Percentiles rank a stretch among this genome's conserved stretches.
phyloP scores from a whole-genome alignment of 2,329 filamentous ascomycete genomes.

The Cladosporium colombiae region DNA sequence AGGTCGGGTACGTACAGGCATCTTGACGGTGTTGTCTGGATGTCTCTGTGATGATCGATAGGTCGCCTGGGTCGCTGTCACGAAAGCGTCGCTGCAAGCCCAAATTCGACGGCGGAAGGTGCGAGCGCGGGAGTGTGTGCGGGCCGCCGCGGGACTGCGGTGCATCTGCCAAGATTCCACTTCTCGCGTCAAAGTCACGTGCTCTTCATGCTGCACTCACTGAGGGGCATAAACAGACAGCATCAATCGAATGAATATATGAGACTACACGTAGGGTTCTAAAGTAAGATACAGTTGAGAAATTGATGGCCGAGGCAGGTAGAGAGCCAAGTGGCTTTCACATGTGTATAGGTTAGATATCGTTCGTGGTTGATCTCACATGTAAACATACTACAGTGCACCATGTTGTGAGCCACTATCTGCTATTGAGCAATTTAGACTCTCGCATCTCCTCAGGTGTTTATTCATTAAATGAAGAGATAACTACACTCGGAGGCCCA shows the following conservation, averaged over 20 bases:
- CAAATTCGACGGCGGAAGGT: conserved; percentile 9
- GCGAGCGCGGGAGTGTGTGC: conserved; percentile 2
- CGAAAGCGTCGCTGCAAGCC: conserved; percentile 2
- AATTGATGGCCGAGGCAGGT: neutral
- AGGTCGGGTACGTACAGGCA: conserved; percentile 35
- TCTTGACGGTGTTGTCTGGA: conserved; percentile 33
- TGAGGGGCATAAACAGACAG: neutral
- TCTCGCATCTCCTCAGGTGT: neutral
- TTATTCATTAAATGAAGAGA: neutral
- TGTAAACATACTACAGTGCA: neutral
- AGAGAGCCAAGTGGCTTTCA: neutral
- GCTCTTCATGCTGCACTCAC: neutral
- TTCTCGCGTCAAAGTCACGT: neutral
- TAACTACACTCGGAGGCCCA: too few relatives aligned
- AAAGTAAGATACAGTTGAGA: neutral
- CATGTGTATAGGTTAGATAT: too few relatives aligned
- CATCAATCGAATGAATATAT: neutral
- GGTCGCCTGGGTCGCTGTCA: conserved; percentile 20
- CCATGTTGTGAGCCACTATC: neutral
- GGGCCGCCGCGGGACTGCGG: neutral
- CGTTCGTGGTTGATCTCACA: neutral
- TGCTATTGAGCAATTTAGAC: neutral
- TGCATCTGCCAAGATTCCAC: neutral
- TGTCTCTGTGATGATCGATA: conserved; percentile 21
- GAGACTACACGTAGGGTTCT: neutral